Base-by-base conservation (phyloP, 352 stramenopile genomes). In the Phytophthora fragariae region DNA sequence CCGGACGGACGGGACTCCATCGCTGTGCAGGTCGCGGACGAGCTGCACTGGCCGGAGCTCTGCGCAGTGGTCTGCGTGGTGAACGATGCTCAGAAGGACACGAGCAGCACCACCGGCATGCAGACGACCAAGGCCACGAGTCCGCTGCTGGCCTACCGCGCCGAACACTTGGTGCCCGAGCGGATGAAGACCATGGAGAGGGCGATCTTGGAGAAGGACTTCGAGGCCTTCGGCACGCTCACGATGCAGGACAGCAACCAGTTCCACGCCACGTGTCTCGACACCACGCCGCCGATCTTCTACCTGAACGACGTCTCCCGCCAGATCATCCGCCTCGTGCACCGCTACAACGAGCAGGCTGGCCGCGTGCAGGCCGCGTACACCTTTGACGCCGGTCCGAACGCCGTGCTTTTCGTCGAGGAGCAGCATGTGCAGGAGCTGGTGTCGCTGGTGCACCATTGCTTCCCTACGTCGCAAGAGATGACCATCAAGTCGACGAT, bases 381-480 rank as follows among this genome's bases (percentile, higher is more conserved):
- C 86, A 99, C 98, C 10, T 99, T 99, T 80, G 98, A 99, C 86
- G 98, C 98, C 24, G 98, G 98, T 61, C 97, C 98, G 39, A 99
- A 99, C 83, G 97, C 98, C 19, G 97, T 99, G n/a, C 75, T 98
- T 35, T 98, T 97, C 73, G 62, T 91, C n/a, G 81, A 96, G 65
- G 73, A 91, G 50, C 62, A 90, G 57, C 68, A 97, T 62, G 81
- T 93, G 27, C 63, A 85, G 47, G 82, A 91, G 41, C 59, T 97
- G 1, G 70, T 95, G 55, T 64, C 77, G 8, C 70, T 93, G 29
- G 67, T 97, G 27, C 64, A 82, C 55, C 70, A 81, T 59, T 85
- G 72, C 49, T 95, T 93, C 70, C 73, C 81, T 4, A 58, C 61
- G 5, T 64, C 74, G 29, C 60, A 55, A 1, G 24, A 74, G 2